Evolutionary conservation across 768 basidiomycete genomes (phyloP).

Genomic region (Candolleomyces eurysporus): DNA sequence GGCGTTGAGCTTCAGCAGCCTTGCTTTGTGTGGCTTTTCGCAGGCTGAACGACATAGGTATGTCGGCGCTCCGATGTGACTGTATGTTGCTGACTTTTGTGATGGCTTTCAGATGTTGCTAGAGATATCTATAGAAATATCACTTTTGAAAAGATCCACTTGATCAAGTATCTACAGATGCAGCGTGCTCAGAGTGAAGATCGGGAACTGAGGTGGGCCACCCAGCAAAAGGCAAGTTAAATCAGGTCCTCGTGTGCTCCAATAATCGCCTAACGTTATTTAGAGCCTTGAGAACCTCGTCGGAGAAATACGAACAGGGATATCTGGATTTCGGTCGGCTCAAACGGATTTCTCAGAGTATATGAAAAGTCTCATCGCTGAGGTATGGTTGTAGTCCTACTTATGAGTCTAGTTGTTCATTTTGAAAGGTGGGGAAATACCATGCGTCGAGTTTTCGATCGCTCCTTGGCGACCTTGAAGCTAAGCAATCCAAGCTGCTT

Average conservation of each 20-base stretch:
- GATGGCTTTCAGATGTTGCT: constrained; percentile 9
- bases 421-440: not conserved
- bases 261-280: too few relatives aligned
- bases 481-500: not conserved
- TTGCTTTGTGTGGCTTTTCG: constrained; percentile 76
- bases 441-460: not conserved
- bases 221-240: not conserved
- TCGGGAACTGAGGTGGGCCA: constrained; percentile 9
- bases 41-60: constrained; percentile 75
- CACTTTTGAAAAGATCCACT: constrained; percentile 52
- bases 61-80: constrained; percentile 4
- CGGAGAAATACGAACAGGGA: too few relatives aligned
- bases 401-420: not conserved
- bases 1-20: constrained; percentile 35
- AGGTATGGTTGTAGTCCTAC: too few relatives aligned
- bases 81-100: constrained; percentile 7
- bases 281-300: too few relatives aligned
- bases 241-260: too few relatives aligned
- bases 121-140: constrained; percentile 57
- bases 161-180: constrained; percentile 45
- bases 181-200: constrained; percentile 39
- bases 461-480: not conserved
- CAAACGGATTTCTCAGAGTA: too few relatives aligned
- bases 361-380: too few relatives aligned
- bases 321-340: too few relatives aligned